phyloP scores from a whole-genome alignment of 768 basidiomycete species.

The Coprinopsis marcescibilis region DNA sequence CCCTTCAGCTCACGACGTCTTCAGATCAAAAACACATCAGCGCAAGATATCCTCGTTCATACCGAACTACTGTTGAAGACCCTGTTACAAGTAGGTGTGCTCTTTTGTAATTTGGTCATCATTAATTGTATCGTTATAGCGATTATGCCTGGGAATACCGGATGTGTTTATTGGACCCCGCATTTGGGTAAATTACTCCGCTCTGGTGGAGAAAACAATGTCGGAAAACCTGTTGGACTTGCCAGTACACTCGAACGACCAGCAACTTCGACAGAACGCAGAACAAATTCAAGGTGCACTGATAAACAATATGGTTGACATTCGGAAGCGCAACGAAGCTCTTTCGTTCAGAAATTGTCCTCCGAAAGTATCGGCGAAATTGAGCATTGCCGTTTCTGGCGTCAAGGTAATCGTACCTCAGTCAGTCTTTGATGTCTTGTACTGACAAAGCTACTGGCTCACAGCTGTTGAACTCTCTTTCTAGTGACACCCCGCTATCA shows the following conservation, averaged over 20 bases:
- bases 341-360: conserved; percentile 69
- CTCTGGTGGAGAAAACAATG: conserved; percentile 43
- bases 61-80: conserved; percentile 49
- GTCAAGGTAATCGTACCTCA: conserved; percentile 33
- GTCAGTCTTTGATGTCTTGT: conserved; percentile 1
- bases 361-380: conserved; percentile 49
- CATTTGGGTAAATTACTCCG: conserved; percentile 53
- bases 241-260: conserved; percentile 21
- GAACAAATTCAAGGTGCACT: conserved; percentile 45
- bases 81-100: conserved; percentile 51
- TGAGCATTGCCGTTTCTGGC: conserved; percentile 55
- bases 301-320: conserved; percentile 57
- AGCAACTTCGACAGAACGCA: conserved; percentile 32
- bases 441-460: conserved; percentile 1
- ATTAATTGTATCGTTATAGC: conserved; percentile 32
- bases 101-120: background rate
- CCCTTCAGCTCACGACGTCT: no score
- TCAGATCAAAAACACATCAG: conserved; percentile 51
- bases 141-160: conserved; percentile 62
- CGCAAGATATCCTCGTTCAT: conserved; percentile 48
- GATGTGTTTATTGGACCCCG: conserved; percentile 73
- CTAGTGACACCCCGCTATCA: conserved; percentile 54
- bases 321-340: conserved; percentile 74
- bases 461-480: conserved; percentile 75
- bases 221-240: conserved; percentile 29